Base-by-base conservation (phyloP, 495 filamentous ascomycete genomes). In the Tuber melanosporum region DNA sequence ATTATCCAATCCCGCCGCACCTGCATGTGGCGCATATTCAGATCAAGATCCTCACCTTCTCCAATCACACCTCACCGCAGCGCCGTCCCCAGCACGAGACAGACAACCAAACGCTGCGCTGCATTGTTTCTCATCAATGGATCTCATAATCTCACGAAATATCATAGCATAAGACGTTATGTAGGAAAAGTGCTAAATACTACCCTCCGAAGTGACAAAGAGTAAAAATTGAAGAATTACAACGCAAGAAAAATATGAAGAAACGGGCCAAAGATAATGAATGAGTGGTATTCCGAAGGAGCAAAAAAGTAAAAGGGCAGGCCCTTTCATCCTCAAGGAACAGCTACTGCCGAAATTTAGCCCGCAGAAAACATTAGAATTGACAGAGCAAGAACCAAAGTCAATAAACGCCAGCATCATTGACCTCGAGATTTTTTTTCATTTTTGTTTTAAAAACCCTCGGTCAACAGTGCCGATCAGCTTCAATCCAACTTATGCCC, bases 401-500 rank as follows among this genome's bases (percentile, higher is more conserved):
- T 45, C 14, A 75, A 80, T 75, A 79, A 76, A 76, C 69, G 47
- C 44, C 42, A 39, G 49, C 71, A 43, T 71, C 36, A 15, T 80
- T 43, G 46, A 44, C 73, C 73, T 70, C 44, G 49, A 57, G 44
- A 32, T 76, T 44, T 47, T 66, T 32, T 49, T 62, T 20, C 42
- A 15, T 17, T 32, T 52, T 9, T 73, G 57, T 7, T 36, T 66
- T 19, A 12, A 66, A 66, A 66, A 32, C 26, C 52, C 57, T 36
- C 57, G 36, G 26, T 36, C 57, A 36, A 66, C 4, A 36, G 4
- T 36, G 14, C 32, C 57, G 26, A 66, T 66, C 26, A 66, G 32
- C 12, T 36, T 66, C 57, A 66, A 66, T 57, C 39, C 42, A 20
- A 72, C 72, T 70, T 76, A 82, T 70, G 81, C 80, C 14, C 80